Percentiles rank a stretch among this genome's conserved stretches.
Conservation (phyloP, 2,329 filamentous ascomycete genomes). For the Pestalotiopsis sp. region DNA sequence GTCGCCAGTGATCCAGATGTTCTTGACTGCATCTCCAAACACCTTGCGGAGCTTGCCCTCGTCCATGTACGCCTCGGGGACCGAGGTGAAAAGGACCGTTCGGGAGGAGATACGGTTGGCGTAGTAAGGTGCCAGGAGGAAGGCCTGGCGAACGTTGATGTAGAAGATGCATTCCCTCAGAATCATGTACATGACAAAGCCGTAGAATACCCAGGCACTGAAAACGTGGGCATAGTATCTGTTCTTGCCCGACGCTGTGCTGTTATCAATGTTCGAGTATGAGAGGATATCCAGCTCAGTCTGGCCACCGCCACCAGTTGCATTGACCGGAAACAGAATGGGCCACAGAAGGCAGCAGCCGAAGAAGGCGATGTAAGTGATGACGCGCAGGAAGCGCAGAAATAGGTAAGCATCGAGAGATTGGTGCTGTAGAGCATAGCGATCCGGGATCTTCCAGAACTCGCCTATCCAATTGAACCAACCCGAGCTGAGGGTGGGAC, state of each 20-base stretch:
- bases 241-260: constrained; percentile 52
- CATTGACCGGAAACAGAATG: constrained; percentile 82
- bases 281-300: constrained; percentile 76
- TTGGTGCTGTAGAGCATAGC: constrained; percentile 84
- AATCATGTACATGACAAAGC: constrained; percentile 86
- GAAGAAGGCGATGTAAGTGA: constrained; percentile 76
- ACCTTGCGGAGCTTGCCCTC: constrained; percentile 76
- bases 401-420: constrained; percentile 92
- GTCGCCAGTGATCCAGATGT: constrained; percentile 82
- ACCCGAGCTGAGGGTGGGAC: constrained; percentile 60
- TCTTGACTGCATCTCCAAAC: constrained; percentile 80
- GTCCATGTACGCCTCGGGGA: constrained; percentile 77
- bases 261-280: constrained; percentile 72
- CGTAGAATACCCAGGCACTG: constrained; percentile 80
- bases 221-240: constrained; percentile 83
- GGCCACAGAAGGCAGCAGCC: constrained; percentile 87
- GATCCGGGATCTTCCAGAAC: constrained; percentile 72
- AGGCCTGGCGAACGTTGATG: constrained; percentile 91
- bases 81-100: constrained; percentile 86
- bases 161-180: constrained; percentile 89
- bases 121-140: constrained; percentile 83
- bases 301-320: constrained; percentile 71
- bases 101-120: constrained; percentile 84
- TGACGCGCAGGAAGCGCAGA: constrained; percentile 82
- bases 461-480: constrained; percentile 68